Evolutionary conservation across 805 yeast genomes (phyloP), one percentile per base, ranked within the genome.

Genomic region (Kuraishia piskuri): DNA sequence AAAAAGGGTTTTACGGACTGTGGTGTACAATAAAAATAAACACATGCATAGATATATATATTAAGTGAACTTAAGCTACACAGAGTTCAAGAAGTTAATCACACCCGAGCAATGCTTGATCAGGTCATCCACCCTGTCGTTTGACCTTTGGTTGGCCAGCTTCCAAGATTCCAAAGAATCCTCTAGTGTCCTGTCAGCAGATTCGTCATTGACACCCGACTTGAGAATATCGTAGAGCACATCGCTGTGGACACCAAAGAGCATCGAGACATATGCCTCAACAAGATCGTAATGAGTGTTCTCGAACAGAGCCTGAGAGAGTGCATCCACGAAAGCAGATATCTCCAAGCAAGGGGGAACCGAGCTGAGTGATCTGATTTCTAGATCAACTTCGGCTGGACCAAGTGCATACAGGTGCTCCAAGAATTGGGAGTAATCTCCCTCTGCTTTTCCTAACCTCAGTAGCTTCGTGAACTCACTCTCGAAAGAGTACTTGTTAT

Each of bases 101-200:
- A 90, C 90, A 54, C 96, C 91, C 1, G 94, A 77, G 67, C 96
- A 88, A 68, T 83, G 89, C 64, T 90, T 87, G 45, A 81, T 80
- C 55, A 88, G 68, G 26, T 77, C 80, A 62, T 89, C 96, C 61
- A 91, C 67, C 17, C 73, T 74, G 2, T 72, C 73, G 44, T 76
- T 71, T 49, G 73, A 75, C 0, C 54, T 59, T 8, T 62, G 56
- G 55, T 80, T 84, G 8, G 65, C 63, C 0, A 51, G 59, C 46
- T 73, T 68, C 85, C 88, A 86, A 22, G 64, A 58, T 2, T 70
- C 67, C 49, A 90, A 67, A 1, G 82, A 77, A 1, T 61, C 67
- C 8, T 67, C 66, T 49, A 86, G 66, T 1, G 51, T 62, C 5
- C 59, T 56, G 2, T 66, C 70, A 47, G 73, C 76, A n/a, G 55